Percentiles rank a stretch among this genome's conserved stretches.
phyloP scores from a whole-genome alignment of 768 basidiomycete genomes.

The Termitomyces sp. region DNA sequence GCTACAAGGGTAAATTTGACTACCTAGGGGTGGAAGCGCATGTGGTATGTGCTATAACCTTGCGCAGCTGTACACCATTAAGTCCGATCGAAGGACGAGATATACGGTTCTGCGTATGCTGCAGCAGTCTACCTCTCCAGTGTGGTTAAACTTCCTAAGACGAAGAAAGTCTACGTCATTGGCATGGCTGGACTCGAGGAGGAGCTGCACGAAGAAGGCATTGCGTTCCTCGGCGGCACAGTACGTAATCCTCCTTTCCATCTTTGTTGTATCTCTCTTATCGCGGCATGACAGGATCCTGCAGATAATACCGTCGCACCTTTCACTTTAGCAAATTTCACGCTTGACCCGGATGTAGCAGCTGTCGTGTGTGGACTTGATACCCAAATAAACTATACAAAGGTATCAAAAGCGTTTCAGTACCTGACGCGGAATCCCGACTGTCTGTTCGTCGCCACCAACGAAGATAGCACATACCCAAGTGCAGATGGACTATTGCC shows the following conservation, averaged over 20 bases:
- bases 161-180: conserved; percentile 94
- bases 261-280: not conserved
- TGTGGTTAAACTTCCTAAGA: conserved; percentile 81
- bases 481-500: conserved; percentile 67
- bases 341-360: conserved; percentile 72
- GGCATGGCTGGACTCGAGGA: conserved; percentile 91
- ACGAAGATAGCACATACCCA: conserved; percentile 91
- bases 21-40: conserved; percentile 78
- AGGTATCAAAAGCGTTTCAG: conserved; percentile 87
- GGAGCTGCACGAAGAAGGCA: conserved; percentile 85
- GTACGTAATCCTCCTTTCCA: conserved; percentile 36
- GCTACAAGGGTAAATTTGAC: conserved; percentile 90
- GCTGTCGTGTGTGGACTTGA: conserved; percentile 96
- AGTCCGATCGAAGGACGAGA: conserved; percentile 70
- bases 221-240: conserved; percentile 77
- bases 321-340: conserved; percentile 66
- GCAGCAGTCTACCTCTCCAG: conserved; percentile 74
- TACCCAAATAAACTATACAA: conserved; percentile 84
- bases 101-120: conserved; percentile 90
- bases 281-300: conserved; percentile 55
- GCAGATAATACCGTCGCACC: conserved; percentile 70
- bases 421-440: conserved; percentile 78
- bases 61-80: not conserved
- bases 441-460: conserved; percentile 86
- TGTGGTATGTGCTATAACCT: conserved; percentile 50